These are phyloP conservation scores for Tetracladium setigerum DNA, from an alignment of 495 filamentous ascomycete genomes.

Conservation along the genomic window DNA sequence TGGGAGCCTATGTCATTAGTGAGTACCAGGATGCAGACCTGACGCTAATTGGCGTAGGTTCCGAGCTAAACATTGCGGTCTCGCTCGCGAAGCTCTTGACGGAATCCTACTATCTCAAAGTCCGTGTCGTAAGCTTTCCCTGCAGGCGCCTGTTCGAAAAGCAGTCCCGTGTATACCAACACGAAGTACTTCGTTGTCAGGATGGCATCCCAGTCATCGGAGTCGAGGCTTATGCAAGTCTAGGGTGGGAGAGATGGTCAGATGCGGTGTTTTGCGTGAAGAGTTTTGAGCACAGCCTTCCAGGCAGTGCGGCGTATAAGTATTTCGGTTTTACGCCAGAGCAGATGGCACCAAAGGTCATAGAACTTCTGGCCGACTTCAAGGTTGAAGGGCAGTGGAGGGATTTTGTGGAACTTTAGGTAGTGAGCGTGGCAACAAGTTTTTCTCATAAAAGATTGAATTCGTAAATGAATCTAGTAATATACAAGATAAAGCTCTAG, in stretches of 20 bases:
- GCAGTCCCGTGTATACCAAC: conserved; percentile 41
- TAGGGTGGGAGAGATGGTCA: conserved; percentile 53
- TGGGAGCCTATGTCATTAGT: conserved; percentile 28
- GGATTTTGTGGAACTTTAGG: too few species aligned
- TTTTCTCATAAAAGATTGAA: too few species aligned
- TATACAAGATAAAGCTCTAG: too few species aligned
- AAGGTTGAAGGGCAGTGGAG: too few species aligned
- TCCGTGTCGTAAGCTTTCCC: conserved; percentile 47
- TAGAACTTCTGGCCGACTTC: too few species aligned
- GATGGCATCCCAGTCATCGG: conserved; percentile 35
- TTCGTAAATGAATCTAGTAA: too few species aligned
- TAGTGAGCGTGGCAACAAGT: too few species aligned
- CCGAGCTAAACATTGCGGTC: conserved; percentile 26
- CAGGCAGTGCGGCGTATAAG: conserved; percentile 43
- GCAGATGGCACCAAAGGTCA: too few species aligned
- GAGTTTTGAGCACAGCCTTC: conserved; percentile 39
- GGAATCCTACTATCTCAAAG: conserved; percentile 30
- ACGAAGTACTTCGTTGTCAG: conserved; percentile 29
- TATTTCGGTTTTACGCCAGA: conserved; percentile 49
- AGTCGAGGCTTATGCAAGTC: conserved; percentile 46
- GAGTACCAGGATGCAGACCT: conserved; percentile 24
- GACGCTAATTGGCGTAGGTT: conserved; percentile 27
- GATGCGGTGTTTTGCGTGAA: conserved; percentile 42
- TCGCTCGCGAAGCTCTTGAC: conserved; percentile 20
- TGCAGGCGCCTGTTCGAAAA: conserved; percentile 45